Conservation (phyloP, 1,284 basidiomycete species). For the Tylopilus sp. region DNA sequence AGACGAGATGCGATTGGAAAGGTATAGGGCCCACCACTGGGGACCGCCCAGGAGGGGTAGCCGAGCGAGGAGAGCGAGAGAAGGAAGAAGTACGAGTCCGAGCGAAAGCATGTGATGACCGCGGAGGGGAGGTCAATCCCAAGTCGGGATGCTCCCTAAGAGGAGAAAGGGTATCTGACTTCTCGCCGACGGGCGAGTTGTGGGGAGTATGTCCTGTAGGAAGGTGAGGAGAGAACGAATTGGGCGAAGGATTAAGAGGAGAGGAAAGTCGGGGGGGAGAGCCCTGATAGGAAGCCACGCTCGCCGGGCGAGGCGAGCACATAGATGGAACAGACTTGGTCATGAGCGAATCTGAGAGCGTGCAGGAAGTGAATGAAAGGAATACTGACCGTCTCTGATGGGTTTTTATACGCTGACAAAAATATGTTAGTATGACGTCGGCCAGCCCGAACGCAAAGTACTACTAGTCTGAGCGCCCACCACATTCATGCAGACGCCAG, state of each 20-base stretch:
- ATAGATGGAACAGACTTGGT: conserved; percentile 6
- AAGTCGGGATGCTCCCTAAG: conserved; percentile 19
- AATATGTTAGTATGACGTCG: conserved; percentile 16
- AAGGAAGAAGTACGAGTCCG: conserved; percentile 15
- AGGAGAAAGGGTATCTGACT: conserved; percentile 21
- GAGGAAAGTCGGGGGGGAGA: conserved; percentile 21
- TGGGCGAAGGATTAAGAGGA: conserved; percentile 16
- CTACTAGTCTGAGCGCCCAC: neutral
- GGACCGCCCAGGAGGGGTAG: too few species aligned
- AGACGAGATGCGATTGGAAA: too few species aligned
- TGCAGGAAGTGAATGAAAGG: neutral
- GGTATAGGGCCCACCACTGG: too few species aligned
- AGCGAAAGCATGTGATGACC: neutral
- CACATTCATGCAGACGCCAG: neutral
- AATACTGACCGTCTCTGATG: conserved; percentile 7
- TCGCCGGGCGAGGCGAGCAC: conserved; percentile 17
- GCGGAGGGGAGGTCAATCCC: conserved; percentile 1
- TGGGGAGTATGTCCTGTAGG: neutral
- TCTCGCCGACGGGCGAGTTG: conserved; percentile 14
- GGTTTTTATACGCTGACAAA: conserved; percentile 18
- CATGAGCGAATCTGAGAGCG: neutral
- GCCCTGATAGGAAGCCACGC: conserved; percentile 5
- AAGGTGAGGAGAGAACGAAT: conserved; percentile 7
- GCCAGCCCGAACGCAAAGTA: conserved; percentile 9
- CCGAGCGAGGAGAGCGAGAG: conserved; percentile 9